These are phyloP conservation scores for Populus hybrid DNA, from an alignment of 441 rosid genomes.

Conservation along the genomic window DNA sequence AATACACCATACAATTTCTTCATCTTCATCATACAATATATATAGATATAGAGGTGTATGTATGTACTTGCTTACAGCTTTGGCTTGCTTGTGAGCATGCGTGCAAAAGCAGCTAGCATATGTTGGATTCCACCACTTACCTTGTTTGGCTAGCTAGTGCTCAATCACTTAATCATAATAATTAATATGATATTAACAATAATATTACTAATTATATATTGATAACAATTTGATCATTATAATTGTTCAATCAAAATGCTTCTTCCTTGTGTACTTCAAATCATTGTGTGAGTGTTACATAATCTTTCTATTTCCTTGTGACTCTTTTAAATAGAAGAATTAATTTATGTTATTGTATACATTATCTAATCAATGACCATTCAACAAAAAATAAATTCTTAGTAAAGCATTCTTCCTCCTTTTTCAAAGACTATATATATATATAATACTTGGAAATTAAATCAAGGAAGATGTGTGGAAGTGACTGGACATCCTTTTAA, in stretches of 20 bases:
- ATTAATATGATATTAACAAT: too few species aligned
- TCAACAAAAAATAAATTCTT: not conserved
- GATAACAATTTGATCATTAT: not conserved
- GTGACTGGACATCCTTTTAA: too few species aligned
- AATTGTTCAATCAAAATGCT: not conserved
- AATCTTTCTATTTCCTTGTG: not conserved
- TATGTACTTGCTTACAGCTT: not conserved
- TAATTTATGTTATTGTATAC: not conserved
- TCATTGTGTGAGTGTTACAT: not conserved
- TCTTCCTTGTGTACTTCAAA: not conserved
- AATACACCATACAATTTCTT: not conserved
- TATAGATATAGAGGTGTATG: too few species aligned
- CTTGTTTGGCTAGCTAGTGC: not conserved
- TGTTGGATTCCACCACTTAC: constrained; percentile 15
- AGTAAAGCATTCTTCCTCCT: too few species aligned
- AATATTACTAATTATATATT: not conserved
- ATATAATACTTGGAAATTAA: not conserved
- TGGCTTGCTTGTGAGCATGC: not conserved
- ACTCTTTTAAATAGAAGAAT: not conserved
- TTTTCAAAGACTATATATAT: too few species aligned
- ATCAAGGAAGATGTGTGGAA: too few species aligned
- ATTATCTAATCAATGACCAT: not conserved
- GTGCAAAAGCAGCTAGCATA: not conserved
- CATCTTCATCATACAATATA: not conserved
- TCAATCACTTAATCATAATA: not conserved